These are phyloP conservation scores for Melastoma candidum DNA, from an alignment of 441 rosid species.

Conservation along the genomic window DNA sequence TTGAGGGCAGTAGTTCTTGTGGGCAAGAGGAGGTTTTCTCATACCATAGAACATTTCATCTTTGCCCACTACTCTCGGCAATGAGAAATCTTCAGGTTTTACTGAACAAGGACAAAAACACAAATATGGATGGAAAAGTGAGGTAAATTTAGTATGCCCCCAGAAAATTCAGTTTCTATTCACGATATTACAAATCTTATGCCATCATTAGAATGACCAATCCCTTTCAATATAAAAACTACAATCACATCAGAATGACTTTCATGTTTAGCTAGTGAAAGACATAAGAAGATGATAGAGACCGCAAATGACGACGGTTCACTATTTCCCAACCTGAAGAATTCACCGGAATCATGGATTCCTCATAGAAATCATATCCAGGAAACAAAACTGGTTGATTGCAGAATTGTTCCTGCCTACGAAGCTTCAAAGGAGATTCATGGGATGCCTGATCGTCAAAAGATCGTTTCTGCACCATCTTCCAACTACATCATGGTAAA, in stretches of 20 bases:
- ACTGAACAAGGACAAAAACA: background rate
- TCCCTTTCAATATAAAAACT: too few relatives aligned
- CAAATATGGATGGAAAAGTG: too few relatives aligned
- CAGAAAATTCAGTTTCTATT: too few relatives aligned
- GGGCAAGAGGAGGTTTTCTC: slow-evolving; percentile 13
- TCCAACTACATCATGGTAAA: slow-evolving; percentile 18
- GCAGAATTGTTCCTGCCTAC: slow-evolving; percentile 24
- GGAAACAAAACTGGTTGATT: slow-evolving; percentile 25
- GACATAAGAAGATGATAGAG: too few relatives aligned
- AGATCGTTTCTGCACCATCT: slow-evolving; percentile 38
- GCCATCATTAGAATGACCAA: too few relatives aligned
- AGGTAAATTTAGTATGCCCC: too few relatives aligned
- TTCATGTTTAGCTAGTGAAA: too few relatives aligned
- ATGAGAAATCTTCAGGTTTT: slow-evolving; percentile 25
- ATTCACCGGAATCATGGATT: slow-evolving; percentile 3
- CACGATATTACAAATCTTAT: too few relatives aligned
- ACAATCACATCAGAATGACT: too few relatives aligned
- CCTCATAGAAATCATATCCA: slow-evolving; percentile 22
- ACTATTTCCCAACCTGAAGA: slow-evolving; percentile 26
- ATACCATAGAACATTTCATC: slow-evolving; percentile 20
- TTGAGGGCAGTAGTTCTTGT: slow-evolving; percentile 13
- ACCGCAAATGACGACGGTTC: background rate
- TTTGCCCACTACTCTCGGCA: slow-evolving; percentile 11
- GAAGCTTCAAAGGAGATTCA: slow-evolving; percentile 30
- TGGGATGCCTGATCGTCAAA: slow-evolving; percentile 28